Conservation (phyloP, 2,329 filamentous ascomycete genomes). For the Neurospora sp. region DNA sequence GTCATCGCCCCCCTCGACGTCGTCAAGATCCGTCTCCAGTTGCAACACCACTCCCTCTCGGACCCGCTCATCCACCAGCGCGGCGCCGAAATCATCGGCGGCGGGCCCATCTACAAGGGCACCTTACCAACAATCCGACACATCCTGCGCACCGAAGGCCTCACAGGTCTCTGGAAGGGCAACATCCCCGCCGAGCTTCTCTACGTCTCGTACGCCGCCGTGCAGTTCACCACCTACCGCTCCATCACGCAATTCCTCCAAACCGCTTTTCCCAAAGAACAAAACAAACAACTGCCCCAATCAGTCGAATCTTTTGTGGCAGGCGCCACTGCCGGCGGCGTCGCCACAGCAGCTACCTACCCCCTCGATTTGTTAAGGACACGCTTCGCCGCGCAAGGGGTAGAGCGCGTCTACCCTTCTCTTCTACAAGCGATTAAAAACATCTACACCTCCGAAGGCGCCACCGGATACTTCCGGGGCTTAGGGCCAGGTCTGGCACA, state of each 20-base stretch:
- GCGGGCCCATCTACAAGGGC: slow-evolving; percentile 57
- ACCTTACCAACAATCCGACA: slow-evolving; percentile 65
- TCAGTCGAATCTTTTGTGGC: slow-evolving; percentile 72
- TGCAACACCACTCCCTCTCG: slow-evolving; percentile 77
- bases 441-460: slow-evolving; percentile 68
- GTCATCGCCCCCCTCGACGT: slow-evolving; percentile 93
- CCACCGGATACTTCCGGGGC: slow-evolving; percentile 77
- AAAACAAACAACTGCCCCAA: slow-evolving; percentile 44
- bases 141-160: slow-evolving; percentile 72
- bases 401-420: slow-evolving; percentile 65
- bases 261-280: slow-evolving; percentile 25
- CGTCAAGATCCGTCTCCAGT: slow-evolving; percentile 92
- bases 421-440: slow-evolving; percentile 59
- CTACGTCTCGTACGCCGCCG: slow-evolving; percentile 82
- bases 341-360: slow-evolving; percentile 78
- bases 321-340: slow-evolving; percentile 72
- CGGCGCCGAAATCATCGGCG: slow-evolving; percentile 22
- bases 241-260: slow-evolving; percentile 60
- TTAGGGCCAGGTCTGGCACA: slow-evolving; percentile 72
- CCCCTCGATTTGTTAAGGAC: slow-evolving; percentile 89
- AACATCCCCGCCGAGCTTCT: slow-evolving; percentile 92
- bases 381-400: slow-evolving; percentile 91
- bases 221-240: slow-evolving; percentile 87
- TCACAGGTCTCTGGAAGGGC: slow-evolving; percentile 90
- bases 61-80: slow-evolving; percentile 54